A percentile compares a stretch with the other conserved stretches of the same genome.
phyloP scores from a whole-genome alignment of 768 basidiomycete genomes.

The Boletus patriciae region DNA sequence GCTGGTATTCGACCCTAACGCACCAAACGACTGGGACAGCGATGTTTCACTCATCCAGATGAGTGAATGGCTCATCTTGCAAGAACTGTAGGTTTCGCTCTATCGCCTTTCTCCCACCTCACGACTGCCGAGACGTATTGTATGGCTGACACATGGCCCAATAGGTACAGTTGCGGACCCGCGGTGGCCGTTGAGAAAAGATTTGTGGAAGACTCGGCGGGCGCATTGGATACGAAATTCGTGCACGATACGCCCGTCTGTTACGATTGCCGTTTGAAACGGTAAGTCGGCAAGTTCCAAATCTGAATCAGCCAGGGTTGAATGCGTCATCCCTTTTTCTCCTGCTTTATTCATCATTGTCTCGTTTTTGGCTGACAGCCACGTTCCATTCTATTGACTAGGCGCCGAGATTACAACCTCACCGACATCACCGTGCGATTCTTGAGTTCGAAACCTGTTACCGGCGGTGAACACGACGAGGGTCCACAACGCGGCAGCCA shows the following conservation, averaged over 20 bases:
- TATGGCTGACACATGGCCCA: conserved; percentile 19
- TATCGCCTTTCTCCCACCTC: conserved; percentile 11
- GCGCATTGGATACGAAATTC: conserved; percentile 38
- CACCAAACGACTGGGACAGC: conserved; percentile 55
- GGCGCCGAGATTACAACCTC: conserved; percentile 49
- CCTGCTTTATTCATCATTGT: conserved; percentile 6
- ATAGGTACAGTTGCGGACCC: conserved; percentile 59
- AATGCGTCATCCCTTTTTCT: not conserved
- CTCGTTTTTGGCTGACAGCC: conserved; percentile 15
- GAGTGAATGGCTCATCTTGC: conserved; percentile 64
- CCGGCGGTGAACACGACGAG: conserved; percentile 29
- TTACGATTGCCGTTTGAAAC: conserved; percentile 56
- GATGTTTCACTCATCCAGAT: conserved; percentile 56
- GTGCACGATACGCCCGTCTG: conserved; percentile 57
- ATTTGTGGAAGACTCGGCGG: conserved; percentile 25
- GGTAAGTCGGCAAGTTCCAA: conserved; percentile 39
- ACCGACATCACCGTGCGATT: conserved; percentile 64
- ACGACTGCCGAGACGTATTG: conserved; percentile 3
- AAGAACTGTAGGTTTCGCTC: conserved; percentile 50
- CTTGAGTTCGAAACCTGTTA: conserved; percentile 34
- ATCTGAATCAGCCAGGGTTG: conserved; percentile 10
- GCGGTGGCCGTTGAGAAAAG: conserved; percentile 49
- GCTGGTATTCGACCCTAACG: conserved; percentile 67
- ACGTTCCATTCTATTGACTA: conserved; percentile 20
- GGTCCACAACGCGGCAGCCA: conserved; percentile 27